Base-by-base conservation (phyloP, 495 filamentous ascomycete genomes). In the Aspergillus kassunensis region DNA sequence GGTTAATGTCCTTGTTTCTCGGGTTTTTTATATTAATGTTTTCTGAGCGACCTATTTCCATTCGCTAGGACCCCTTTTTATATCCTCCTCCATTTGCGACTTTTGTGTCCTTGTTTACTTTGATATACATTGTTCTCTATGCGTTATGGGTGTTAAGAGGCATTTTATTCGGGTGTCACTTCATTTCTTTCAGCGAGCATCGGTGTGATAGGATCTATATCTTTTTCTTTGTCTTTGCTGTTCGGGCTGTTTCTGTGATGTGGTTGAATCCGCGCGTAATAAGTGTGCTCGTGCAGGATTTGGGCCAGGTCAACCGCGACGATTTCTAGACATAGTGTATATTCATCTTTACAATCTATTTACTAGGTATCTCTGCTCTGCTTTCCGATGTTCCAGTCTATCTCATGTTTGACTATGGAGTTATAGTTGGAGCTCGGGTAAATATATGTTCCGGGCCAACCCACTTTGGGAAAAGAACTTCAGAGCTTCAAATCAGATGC, bases 111-210 rank as follows among this genome's bases (percentile, higher is more conserved):
- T 49, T 31, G 43, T 18, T 54, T 44, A 23, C 39, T 43, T 51
- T 49, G 46, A 43, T 53, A 39, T 51, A 55, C 60, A 53, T 54
- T 47, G 50, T 44, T 27, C 34, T 57, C 51, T 42, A 45, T 35
- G 42, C 47, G 42, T 56, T 53, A 50, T 40, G 23, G 69, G 68
- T 66, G 60, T 68, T 69, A 53, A 63, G 59, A 62, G 64, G 68
- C 60, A 63, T 71, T 69, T 67, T 37, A 44, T 60, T 66, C 57
- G 46, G 59, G 52, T 60, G 59, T 64, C 56, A 35, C 29, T 58
- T 56, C 58, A 50, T 58, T 60, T 57, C 44, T 47, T 56, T 60
- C 62, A 71, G 68, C 66, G 66, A 68, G 69, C 64, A 70, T 71
- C 60, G 63, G 66, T 63, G 66, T 68, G 62, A 61, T 65, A 50